Evolutionary conservation across 2,329 filamentous ascomycete genomes (phyloP), one percentile per base, ranked within the genome.

Genomic region (Alternaria ethzedia): DNA sequence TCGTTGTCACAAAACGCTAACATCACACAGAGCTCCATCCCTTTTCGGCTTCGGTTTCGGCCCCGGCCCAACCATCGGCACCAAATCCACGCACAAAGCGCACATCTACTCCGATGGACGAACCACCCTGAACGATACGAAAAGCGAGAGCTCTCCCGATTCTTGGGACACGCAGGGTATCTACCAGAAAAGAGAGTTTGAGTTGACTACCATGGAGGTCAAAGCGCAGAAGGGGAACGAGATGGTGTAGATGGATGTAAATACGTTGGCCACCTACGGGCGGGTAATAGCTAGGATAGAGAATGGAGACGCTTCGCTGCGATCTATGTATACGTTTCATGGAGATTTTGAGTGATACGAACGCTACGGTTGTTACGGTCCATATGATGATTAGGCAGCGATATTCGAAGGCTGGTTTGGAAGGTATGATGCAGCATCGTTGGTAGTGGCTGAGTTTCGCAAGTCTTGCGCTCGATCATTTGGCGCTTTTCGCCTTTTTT

Each of bases 151-250:
- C 7, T 28, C 6, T 15, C 20, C 59, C 13, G 71, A 74, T 26
- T 72, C 70, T 3, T 74, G 71, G 71, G 71, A 73, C 21, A 70
- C 61, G 25, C 70, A 71, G 44, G 71, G 71, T 17, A 74, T 74
- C 46, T 73, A 68, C 46, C 69, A 69, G n/a, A 73, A 70, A 25
- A 67, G 60, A 17, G 71, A 74, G 17, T 74, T 74, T 36, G 71
- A 74, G 47, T 36, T 74, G 47, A 73, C 69, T 9, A 70, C 60
- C 2, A 61, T 74, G 54, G 69, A 73, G 49, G 57, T 61, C 21
- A 63, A 60, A 26, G 28, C 51, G 10, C 57, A 63, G 6, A 62
- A 62, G 28, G 59, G 50, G 9, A 45, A 43, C 7, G 45, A 62
- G 9, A 59, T 62, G 26, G 54, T 62, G 21, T 62, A 57, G 51